Evolutionary conservation across 164 flowering plant species (phyloP), one percentile per base, ranked within the genome.

Genomic region (Tetrastigma voinierianum): DNA sequence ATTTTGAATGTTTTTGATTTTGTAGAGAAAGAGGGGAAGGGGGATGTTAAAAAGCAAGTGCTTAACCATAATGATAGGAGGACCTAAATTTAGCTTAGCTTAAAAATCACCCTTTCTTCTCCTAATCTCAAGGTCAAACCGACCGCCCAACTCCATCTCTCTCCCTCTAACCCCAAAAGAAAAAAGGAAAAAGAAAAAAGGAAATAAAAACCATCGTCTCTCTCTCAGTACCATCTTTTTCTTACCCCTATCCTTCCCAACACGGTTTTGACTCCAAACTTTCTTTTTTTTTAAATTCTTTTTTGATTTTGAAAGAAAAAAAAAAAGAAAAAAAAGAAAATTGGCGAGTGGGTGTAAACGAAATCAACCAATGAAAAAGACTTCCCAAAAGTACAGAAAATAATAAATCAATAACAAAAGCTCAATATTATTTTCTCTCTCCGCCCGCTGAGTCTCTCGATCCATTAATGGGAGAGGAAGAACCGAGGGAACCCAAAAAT

Each of bases 201-300:
- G n/a, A n/a, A n/a, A n/a, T n/a, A n/a, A n/a, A n/a, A n/a, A n/a
- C n/a, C n/a, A n/a, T n/a, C n/a, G n/a, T 51, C 69, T 44, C 59
- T 67, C 65, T 59, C 76, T 51, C 19, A 62, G 0, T 11, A 10
- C 21, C 20, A 13, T 12, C 21, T 19, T 23, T 46, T 19, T 61
- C 51, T 61, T 7, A 25, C 55, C 21, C 65, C 48, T 1, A 16
- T n/a, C n/a, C n/a, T n/a, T n/a, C 51, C 54, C 32, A 66, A 75
- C 78, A 75, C 74, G 78, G 65, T 70, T 67, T 75, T 70, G 67
- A 70, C 65, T 57, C 13, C 8, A 59, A 59, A 16, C 12, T 40
- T 60, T 2, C 49, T 10, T 32, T 5, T 49, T 18, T 51, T 62
- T 47, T 47, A n/a, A n/a, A n/a, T n/a, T 23, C 2, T 2, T 25